phyloP scores from a whole-genome alignment of 345 rosid species.

The Pugionium cornutum region DNA sequence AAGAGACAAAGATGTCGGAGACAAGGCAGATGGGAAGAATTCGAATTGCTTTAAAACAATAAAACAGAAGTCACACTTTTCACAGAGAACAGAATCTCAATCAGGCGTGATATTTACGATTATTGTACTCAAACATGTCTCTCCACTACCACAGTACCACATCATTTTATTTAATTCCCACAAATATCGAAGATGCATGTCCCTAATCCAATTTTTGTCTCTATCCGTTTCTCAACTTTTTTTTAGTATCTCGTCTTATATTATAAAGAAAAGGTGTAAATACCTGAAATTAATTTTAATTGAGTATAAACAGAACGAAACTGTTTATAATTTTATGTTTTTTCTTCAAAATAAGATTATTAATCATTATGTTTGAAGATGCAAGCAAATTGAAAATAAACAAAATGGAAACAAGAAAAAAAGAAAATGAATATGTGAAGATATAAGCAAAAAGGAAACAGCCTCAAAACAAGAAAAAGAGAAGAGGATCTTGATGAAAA shows the following conservation, averaged over 20 bases:
- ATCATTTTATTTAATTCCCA: not conserved
- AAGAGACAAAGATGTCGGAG: constrained; percentile 32
- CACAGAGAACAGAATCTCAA: constrained; percentile 24
- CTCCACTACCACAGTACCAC: constrained; percentile 29
- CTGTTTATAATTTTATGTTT: too few relatives aligned
- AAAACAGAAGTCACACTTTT: constrained; percentile 25
- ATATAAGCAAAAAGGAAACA: too few relatives aligned
- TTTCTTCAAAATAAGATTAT: too few relatives aligned
- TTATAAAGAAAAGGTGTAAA: too few relatives aligned
- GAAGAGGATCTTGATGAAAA: too few relatives aligned
- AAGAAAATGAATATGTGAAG: too few relatives aligned
- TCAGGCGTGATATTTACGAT: constrained; percentile 34
- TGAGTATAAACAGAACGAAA: too few relatives aligned
- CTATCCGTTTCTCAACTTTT: constrained; percentile 13
- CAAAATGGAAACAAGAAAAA: too few relatives aligned
- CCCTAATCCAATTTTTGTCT: constrained; percentile 32
- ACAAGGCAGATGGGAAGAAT: constrained; percentile 37
- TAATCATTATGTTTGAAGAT: too few relatives aligned
- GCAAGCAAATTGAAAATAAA: too few relatives aligned
- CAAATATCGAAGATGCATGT: constrained; percentile 29
- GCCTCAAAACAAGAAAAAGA: too few relatives aligned
- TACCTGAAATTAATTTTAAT: too few relatives aligned
- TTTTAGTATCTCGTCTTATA: constrained; percentile 20
- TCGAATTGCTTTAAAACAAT: constrained; percentile 8
- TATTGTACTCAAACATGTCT: constrained; percentile 33